phyloP scores from a whole-genome alignment of 306 rosid genomes.

The Prosopis cineraria region DNA sequence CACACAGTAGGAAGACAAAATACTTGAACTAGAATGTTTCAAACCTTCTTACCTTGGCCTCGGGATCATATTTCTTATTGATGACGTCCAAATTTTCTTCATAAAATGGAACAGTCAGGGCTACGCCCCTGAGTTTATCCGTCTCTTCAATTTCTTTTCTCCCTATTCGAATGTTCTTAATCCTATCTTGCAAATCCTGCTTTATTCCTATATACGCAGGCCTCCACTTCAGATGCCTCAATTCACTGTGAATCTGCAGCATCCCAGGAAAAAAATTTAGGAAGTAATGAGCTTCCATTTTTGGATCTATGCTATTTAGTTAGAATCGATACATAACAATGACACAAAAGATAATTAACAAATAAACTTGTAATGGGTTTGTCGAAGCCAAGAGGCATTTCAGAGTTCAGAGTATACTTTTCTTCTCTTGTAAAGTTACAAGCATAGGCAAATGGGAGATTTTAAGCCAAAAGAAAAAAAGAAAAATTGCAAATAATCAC shows the following conservation, averaged over 20 bases:
- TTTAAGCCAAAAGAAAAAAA: background rate
- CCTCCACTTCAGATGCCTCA: slow-evolving; percentile 71
- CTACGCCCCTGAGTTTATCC: slow-evolving; percentile 52
- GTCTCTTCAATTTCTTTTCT: slow-evolving; percentile 62
- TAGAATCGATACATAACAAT: background rate
- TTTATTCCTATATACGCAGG: slow-evolving; percentile 67
- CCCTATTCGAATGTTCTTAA: slow-evolving; percentile 67
- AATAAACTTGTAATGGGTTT: slow-evolving; percentile 13
- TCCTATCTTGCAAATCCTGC: slow-evolving; percentile 87
- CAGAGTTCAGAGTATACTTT: slow-evolving; percentile 12
- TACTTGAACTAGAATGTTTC: slow-evolving; percentile 17
- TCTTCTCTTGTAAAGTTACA: background rate
- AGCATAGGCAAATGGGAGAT: slow-evolving; percentile 1
- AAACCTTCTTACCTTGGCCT: slow-evolving; percentile 67
- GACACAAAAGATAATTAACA: background rate
- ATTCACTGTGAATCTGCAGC: slow-evolving; percentile 55
- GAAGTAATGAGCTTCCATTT: slow-evolving; percentile 1
- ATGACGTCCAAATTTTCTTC: slow-evolving; percentile 65
- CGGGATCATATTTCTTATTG: slow-evolving; percentile 64
- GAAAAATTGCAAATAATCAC: background rate
- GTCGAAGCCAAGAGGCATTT: slow-evolving; percentile 18
- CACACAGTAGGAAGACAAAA: slow-evolving; percentile 14
- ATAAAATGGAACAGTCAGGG: slow-evolving; percentile 58
- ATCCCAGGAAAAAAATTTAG: slow-evolving; percentile 29
- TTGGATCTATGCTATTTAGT: slow-evolving; percentile 9